Evolutionary conservation across 106 monocot species (phyloP), one percentile per base, ranked within the genome.

Genomic region (Allium sativum): DNA sequence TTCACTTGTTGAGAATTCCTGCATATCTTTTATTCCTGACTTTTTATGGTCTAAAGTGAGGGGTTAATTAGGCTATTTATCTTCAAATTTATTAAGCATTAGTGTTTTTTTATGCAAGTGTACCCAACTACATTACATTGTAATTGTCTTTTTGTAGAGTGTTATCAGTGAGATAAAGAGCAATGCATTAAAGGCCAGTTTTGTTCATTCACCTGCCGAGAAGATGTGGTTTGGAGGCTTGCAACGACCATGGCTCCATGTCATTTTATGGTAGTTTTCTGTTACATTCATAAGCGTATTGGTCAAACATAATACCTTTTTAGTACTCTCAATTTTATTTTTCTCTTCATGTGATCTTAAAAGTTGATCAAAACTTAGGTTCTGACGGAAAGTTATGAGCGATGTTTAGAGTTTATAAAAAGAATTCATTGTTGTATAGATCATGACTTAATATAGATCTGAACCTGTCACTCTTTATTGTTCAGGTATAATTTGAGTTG

Each of bases 211-310:
- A 64, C 95, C 96, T 50, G 44, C 64, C 59, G 81, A 69, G 84
- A 87, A 54, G 80, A 84, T 68, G 74, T 96, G 48, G 87, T 90
- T 69, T 96, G 95, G 91, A 73, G 79, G 11, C 90, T 96, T 48
- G 71, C 77, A 42, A 90, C 96, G 53, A 84, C 74, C n/a, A 91
- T 91, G 73, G 76, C 96, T 74, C 96, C 91, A 50, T 96, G 96
- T 48, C 90, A 96, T 96, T 90, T 81, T 40, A 96, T 84, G 76
- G 96, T 96, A 82, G 6, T 40, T n/a, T n/a, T n/a, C n/a, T n/a
- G n/a, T n/a, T n/a, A n/a, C n/a, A n/a, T n/a, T n/a, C n/a, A n/a
- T n/a, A n/a, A n/a, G n/a, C n/a, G n/a, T n/a, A n/a, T n/a, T n/a
- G n/a, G n/a, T n/a, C n/a, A n/a, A n/a, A n/a, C n/a, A n/a, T n/a